Evolutionary conservation across 2,329 filamentous ascomycete species (phyloP), one percentile per base, ranked within the genome.

Genomic region (Lachnellula suecica): DNA sequence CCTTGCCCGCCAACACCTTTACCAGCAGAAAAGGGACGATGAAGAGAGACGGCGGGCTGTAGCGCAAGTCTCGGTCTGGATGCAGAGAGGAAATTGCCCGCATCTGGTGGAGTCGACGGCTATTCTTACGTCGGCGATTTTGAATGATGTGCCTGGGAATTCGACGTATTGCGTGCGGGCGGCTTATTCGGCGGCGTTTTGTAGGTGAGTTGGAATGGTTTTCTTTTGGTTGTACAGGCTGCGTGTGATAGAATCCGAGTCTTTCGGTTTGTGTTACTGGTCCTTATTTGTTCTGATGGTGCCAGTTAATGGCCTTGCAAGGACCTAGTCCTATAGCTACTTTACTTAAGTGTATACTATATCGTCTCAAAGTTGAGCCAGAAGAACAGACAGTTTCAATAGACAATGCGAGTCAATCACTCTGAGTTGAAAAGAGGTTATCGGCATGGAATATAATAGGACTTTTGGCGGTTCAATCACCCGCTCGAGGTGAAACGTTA

Each of bases 61-160:
- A 49, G 78, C 79, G 47, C 74, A 79, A 47, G 81, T 84, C 47
- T 78, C 79, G 41, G 78, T 84, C 72, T 87, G 85, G 85, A 83
- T 87, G 78, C 79, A 87, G 64, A 82, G 87, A 66, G 85, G 85
- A 58, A 83, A 83, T 62, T 87, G 91, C 56, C 89, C 89, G 49
- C 87, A 93, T 72, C 78, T 91, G 70, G 81, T 93, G 49, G 89
- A 93, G 71, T 88, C 86, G 31, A 92, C 89, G 38, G 87, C 86
- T 2, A 79, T 91, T 57, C 74, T 94, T 53, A 82, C 82, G 59
- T 83, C 87, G 55, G 88, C 87, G 24, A 72, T 85, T 19, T 71
- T 91, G 47, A 81, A 83, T 64, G 88, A 91, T 71, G 74, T 57
- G 3, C 54, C 52, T 31, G 65, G 54, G 4, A 67, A 66, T 44